phyloP scores from a whole-genome alignment of 345 rosid species.

The Diplotaxis tenuifolia region DNA sequence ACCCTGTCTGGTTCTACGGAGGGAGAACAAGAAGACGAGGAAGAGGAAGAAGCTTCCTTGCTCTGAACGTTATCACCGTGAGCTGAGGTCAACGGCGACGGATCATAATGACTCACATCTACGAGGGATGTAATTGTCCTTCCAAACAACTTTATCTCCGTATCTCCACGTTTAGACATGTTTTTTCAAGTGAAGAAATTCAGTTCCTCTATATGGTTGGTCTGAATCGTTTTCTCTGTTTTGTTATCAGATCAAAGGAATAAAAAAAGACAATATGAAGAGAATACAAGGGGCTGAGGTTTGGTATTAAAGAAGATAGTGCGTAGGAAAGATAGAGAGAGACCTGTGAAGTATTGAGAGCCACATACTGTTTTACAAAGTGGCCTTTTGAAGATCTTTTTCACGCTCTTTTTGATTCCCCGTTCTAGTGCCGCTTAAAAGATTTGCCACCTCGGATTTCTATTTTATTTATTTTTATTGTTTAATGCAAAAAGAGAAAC shows the following conservation, averaged over 20 bases:
- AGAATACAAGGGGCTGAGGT: slow-evolving; percentile 18
- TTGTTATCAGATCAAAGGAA: background rate
- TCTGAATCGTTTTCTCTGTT: slow-evolving; percentile 5
- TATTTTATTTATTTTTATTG: background rate
- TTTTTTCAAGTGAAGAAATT: background rate
- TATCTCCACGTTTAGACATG: slow-evolving; percentile 34
- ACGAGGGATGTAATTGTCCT: slow-evolving; percentile 24
- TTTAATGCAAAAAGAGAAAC: background rate
- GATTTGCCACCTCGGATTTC: slow-evolving; percentile 31
- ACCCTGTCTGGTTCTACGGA: background rate
- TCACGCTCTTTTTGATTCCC: slow-evolving; percentile 42
- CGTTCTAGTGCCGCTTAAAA: slow-evolving; percentile 23
- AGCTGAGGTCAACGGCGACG: background rate
- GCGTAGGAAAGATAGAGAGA: slow-evolving; percentile 3
- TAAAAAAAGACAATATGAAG: slow-evolving; percentile 20
- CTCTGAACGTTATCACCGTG: slow-evolving; percentile 16
- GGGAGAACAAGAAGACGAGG: slow-evolving; percentile 27
- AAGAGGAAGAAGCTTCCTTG: slow-evolving; percentile 17
- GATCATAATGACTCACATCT: slow-evolving; percentile 10
- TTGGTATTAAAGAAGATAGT: slow-evolving; percentile 27
- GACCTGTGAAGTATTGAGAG: slow-evolving; percentile 7
- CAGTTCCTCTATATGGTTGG: background rate
- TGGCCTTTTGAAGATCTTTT: slow-evolving; percentile 23
- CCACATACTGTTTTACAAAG: slow-evolving; percentile 31
- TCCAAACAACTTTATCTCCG: slow-evolving; percentile 36